Evolutionary conservation across 345 rosid genomes (phyloP).

Genomic region (Aquilaria malaccensis): DNA sequence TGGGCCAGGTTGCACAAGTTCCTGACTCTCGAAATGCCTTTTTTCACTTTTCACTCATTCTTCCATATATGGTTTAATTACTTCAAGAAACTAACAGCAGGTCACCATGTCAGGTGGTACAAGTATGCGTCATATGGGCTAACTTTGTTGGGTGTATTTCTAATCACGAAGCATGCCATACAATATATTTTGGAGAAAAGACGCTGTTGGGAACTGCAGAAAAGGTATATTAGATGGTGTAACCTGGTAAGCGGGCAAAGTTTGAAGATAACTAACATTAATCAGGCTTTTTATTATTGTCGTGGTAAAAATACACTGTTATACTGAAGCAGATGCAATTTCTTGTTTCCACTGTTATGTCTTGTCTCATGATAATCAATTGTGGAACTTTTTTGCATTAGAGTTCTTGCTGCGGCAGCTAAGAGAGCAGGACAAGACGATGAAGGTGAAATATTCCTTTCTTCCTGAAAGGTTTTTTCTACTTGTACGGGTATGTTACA

Average conservation of each 20-base stretch:
- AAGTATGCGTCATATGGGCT: slow-evolving; percentile 65
- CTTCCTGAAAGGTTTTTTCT: neutral
- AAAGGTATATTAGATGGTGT: slow-evolving; percentile 32
- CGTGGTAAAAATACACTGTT: neutral
- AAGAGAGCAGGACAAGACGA: slow-evolving; percentile 47
- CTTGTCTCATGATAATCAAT: slow-evolving; percentile 14
- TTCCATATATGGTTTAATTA: neutral
- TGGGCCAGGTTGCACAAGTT: slow-evolving; percentile 62
- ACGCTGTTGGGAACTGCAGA: slow-evolving; percentile 38
- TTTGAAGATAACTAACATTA: neutral
- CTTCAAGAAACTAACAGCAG: slow-evolving; percentile 9
- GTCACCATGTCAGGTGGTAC: slow-evolving; percentile 51
- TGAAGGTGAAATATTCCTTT: slow-evolving; percentile 42
- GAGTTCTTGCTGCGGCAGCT: slow-evolving; percentile 92
- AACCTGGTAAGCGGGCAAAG: neutral
- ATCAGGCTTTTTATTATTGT: neutral
- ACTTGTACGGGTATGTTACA: slow-evolving; percentile 11
- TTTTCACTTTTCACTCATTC: neutral
- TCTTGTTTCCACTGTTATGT: slow-evolving; percentile 5
- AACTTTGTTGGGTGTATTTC: slow-evolving; percentile 53
- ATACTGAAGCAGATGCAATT: neutral
- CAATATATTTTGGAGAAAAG: slow-evolving; percentile 53
- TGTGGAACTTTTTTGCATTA: slow-evolving; percentile 27
- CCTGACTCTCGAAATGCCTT: slow-evolving; percentile 1
- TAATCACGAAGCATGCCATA: slow-evolving; percentile 53